Conservation (phyloP, 2,329 filamentous ascomycete species). For the Calonectria pteridis region DNA sequence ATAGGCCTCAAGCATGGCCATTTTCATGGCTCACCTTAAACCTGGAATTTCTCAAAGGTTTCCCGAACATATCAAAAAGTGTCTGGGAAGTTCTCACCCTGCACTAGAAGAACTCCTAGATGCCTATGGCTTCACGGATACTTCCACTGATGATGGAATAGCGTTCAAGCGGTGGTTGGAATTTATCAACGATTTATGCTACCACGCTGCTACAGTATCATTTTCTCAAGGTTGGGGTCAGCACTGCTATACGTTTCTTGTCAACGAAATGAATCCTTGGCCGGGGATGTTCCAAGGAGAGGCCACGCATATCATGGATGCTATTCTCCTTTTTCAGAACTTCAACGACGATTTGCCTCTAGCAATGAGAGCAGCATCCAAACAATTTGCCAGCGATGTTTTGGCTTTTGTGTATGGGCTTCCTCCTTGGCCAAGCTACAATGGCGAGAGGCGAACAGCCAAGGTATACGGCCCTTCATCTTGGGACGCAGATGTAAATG, state of each 20-base stretch:
- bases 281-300: not conserved
- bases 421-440: not conserved
- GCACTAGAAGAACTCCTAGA: not conserved
- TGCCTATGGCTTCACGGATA: not conserved
- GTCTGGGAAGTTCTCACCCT: too few species aligned
- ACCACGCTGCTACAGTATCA: not conserved
- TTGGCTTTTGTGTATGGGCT: not conserved
- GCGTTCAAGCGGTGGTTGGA: not conserved
- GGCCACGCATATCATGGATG: not conserved
- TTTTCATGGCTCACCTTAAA: not conserved
- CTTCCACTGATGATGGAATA: not conserved
- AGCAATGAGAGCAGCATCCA: not conserved
- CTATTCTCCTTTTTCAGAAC: not conserved
- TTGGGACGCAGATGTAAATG: not conserved
- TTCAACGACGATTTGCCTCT: not conserved
- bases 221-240: not conserved
- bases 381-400: not conserved
- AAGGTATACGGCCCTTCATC: not conserved
- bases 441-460: not conserved
- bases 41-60: not conserved
- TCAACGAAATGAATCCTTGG: not conserved
- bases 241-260: not conserved
- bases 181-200: not conserved
- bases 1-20: not conserved
- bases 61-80: not conserved